Conservation (phyloP, 345 rosid genomes). For the Lepidium africanum region DNA sequence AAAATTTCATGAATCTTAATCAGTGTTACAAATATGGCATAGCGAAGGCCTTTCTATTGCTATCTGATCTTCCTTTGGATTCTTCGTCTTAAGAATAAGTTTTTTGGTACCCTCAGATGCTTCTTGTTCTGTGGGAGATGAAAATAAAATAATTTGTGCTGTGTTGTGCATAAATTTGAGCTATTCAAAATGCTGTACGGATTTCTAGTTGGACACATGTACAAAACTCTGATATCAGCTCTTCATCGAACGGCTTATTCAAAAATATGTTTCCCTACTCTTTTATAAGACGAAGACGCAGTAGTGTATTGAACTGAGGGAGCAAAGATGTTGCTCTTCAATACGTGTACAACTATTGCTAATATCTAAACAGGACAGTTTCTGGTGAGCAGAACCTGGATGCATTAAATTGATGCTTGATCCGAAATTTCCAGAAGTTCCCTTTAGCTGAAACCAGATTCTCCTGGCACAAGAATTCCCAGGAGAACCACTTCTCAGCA, state of each 20-base stretch:
- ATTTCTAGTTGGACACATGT: neutral
- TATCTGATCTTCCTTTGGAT: neutral
- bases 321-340: neutral
- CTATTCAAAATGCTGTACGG: neutral
- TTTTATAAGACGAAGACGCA: neutral
- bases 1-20: neutral
- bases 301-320: neutral
- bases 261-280: neutral
- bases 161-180: neutral
- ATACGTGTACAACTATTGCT: neutral
- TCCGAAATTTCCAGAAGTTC: constrained; percentile 55
- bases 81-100: neutral
- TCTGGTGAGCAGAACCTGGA: constrained; percentile 45
- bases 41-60: neutral
- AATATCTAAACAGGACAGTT: constrained; percentile 8
- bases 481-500: constrained; percentile 82
- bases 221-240: neutral
- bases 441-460: constrained; percentile 76
- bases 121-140: neutral
- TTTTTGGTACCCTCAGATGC: neutral
- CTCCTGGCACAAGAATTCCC: constrained; percentile 84
- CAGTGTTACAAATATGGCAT: neutral
- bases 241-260: neutral
- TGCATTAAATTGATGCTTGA: constrained; percentile 42
- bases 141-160: neutral